Evolutionary conservation across 352 stramenopile genomes (phyloP).

Genomic region (Pythium phragmiticola): DNA sequence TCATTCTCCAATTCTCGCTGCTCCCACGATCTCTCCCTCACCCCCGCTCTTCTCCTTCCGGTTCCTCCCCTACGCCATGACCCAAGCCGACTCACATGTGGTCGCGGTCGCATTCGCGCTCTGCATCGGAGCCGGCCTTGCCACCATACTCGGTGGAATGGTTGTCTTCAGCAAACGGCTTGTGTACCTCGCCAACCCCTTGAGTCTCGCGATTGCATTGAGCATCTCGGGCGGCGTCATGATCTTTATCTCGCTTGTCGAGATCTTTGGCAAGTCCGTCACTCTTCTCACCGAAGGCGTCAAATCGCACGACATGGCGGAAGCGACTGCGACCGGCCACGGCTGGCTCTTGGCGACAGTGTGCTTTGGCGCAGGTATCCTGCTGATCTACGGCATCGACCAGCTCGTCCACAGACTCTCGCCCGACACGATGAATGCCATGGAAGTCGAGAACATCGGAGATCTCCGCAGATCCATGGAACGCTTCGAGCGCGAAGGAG

Average conservation of each 20-base stretch:
- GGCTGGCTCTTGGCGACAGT: conserved; percentile 79
- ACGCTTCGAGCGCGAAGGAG: no score
- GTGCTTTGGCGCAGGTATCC: conserved; percentile 87
- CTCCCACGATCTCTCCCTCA: no score
- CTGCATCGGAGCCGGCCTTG: conserved; percentile 38
- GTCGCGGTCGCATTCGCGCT: conserved; percentile 30
- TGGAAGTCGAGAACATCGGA: no score
- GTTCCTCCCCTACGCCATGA: no score
- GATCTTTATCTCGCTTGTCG: conserved; percentile 78
- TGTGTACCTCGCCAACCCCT: conserved; percentile 41
- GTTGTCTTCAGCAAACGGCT: conserved; percentile 45
- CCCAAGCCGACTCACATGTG: conserved; percentile 3
- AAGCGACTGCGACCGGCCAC: conserved; percentile 29
- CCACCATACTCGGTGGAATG: conserved; percentile 40
- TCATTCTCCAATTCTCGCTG: no score
- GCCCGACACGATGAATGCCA: no score
- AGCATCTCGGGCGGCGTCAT: conserved; percentile 68
- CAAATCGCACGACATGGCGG: neutral
- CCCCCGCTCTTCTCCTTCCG: no score
- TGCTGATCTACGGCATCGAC: conserved; percentile 50
- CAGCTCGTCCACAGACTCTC: conserved; percentile 22
- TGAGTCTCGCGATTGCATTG: conserved; percentile 83
- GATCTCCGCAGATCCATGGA: no score
- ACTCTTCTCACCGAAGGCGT: conserved; percentile 36
- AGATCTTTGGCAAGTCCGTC: conserved; percentile 51